Conservation (phyloP, 257 asterid species). For the Plectranthus barbatus region DNA sequence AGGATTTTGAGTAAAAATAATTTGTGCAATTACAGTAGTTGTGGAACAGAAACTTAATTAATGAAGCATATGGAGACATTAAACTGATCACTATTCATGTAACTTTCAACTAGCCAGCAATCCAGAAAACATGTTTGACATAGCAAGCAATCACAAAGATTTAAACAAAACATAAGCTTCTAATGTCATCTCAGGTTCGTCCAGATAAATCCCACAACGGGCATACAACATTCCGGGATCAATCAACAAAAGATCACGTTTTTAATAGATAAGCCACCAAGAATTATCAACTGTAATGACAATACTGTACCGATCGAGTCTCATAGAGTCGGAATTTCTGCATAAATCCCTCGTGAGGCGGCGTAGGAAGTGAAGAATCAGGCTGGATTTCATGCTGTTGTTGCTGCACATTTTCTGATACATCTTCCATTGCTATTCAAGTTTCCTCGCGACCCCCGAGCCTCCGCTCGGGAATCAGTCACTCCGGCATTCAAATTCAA, state of each 20-base stretch:
- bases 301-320: constrained; percentile 69
- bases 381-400: constrained; percentile 27
- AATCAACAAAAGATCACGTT: constrained; percentile 2
- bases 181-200: not conserved
- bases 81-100: not conserved
- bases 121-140: not conserved
- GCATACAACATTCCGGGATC: not conserved
- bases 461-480: constrained; percentile 88
- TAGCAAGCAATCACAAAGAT: constrained; percentile 11
- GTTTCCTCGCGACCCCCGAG: constrained; percentile 52
- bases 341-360: constrained; percentile 52
- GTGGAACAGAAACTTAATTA: not conserved
- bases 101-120: constrained; percentile 9
- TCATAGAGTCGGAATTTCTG: constrained; percentile 89
- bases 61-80: not conserved
- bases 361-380: constrained; percentile 21
- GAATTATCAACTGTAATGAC: constrained; percentile 6
- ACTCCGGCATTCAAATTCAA: constrained; percentile 58
- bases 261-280: not conserved
- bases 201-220: constrained; percentile 11
- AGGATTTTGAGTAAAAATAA: not conserved
- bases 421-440: constrained; percentile 36
- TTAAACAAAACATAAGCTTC: not conserved
- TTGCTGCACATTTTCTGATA: constrained; percentile 27
- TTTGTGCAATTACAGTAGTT: not conserved